Evolutionary conservation across 108 stramenopile species (phyloP).

Genomic region (Conticribra weissflogii): DNA sequence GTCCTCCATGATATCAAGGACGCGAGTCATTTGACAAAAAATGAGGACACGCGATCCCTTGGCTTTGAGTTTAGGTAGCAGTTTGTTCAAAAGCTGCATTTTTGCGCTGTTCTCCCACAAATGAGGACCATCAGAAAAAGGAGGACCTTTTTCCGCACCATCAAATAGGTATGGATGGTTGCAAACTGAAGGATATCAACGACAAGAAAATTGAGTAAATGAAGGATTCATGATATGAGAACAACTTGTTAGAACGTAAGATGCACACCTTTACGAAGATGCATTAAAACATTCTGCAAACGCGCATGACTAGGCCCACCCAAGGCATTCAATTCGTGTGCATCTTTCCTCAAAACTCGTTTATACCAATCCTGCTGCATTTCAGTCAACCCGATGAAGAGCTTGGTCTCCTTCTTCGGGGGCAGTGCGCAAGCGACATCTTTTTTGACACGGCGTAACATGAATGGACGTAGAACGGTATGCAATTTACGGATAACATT

Average conservation of each 20-base stretch:
- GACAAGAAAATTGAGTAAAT: too few relatives aligned
- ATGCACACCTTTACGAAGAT: constrained; percentile 90
- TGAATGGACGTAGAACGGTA: constrained; percentile 96
- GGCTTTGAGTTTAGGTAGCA: constrained; percentile 91
- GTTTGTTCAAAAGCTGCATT: constrained; percentile 91
- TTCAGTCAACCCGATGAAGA: constrained; percentile 86
- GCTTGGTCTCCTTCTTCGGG: constrained; percentile 94
- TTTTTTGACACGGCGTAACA: constrained; percentile 97
- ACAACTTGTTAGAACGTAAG: too few relatives aligned
- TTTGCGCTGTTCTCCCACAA: constrained; percentile 97
- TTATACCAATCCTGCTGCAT: constrained; percentile 98
- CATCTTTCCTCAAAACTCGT: constrained; percentile 90
- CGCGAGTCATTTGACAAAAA: constrained; percentile 97
- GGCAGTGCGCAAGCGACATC: constrained; percentile 96
- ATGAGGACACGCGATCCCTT: constrained; percentile 95
- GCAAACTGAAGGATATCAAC: constrained; percentile 76
- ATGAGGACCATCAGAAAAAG: constrained; percentile 96
- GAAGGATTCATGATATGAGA: too few relatives aligned
- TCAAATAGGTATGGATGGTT: constrained; percentile 99
- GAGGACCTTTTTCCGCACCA: constrained; percentile 97
- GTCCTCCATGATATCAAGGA: constrained; percentile 97
- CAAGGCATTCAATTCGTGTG: constrained; percentile 88
- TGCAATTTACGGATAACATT: constrained; percentile 97
- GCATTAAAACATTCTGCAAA: constrained; percentile 97
- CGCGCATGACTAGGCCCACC: constrained; percentile 93